Conservation (phyloP, 1,284 basidiomycete genomes). For the Trametes hirsuta region DNA sequence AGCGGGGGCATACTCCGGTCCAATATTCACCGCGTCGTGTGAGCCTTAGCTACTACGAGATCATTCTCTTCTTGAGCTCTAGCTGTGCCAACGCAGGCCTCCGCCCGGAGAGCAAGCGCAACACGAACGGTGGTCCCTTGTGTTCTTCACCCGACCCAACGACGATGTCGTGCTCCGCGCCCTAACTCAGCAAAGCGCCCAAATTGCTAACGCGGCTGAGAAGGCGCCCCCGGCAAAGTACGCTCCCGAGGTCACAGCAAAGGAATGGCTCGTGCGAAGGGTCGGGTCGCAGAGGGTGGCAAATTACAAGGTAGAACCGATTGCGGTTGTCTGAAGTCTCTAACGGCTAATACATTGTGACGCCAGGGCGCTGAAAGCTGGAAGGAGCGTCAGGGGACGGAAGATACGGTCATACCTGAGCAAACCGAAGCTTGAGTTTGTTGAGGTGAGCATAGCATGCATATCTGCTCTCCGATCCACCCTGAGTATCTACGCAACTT, state of each 20-base stretch:
- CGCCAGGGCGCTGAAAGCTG: constrained; percentile 35
- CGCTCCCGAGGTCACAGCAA: constrained; percentile 31
- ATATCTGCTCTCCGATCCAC: too few species aligned
- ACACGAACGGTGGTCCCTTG: constrained; percentile 41
- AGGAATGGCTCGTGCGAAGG: constrained; percentile 37
- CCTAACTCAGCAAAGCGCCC: constrained; percentile 29
- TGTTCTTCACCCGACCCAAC: constrained; percentile 43
- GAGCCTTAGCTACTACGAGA: constrained; percentile 9
- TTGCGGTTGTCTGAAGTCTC: background rate
- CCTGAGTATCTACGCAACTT: too few species aligned
- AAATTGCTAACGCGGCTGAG: constrained; percentile 34
- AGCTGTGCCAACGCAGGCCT: constrained; percentile 23
- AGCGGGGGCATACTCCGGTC: constrained; percentile 43
- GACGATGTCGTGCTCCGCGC: constrained; percentile 32
- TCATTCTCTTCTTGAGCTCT: background rate
- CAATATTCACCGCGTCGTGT: constrained; percentile 41
- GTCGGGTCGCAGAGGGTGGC: constrained; percentile 35
- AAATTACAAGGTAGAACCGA: constrained; percentile 29
- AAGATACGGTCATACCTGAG: constrained; percentile 15
- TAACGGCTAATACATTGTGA: background rate
- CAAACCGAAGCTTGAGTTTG: too few species aligned
- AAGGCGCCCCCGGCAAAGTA: constrained; percentile 25
- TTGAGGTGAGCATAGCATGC: too few species aligned
- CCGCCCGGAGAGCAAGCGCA: constrained; percentile 37
- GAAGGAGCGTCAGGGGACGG: constrained; percentile 33